These are phyloP conservation scores for Sclerotinia subarctica DNA, from an alignment of 2,329 filamentous ascomycete species.

Conservation along the genomic window DNA sequence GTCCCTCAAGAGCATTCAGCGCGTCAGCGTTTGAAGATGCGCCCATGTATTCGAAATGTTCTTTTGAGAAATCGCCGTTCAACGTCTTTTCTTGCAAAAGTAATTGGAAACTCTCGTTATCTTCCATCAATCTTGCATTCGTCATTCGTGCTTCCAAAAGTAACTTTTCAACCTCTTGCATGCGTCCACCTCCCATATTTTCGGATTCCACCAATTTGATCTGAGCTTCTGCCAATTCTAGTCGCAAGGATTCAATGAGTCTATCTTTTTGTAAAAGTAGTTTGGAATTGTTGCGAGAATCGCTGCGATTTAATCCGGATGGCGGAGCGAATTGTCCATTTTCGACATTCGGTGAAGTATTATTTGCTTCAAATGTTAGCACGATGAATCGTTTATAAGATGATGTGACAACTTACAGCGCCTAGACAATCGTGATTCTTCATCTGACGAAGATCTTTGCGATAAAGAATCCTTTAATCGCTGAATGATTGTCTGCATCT, in stretches of 20 bases:
- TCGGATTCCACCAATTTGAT: slow-evolving; percentile 94
- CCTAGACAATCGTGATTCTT: slow-evolving; percentile 57
- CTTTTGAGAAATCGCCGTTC: slow-evolving; percentile 85
- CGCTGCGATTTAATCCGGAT: slow-evolving; percentile 78
- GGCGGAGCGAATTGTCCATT: slow-evolving; percentile 81
- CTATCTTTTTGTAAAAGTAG: slow-evolving; percentile 93
- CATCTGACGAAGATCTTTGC: slow-evolving; percentile 59
- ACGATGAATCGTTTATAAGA: background rate
- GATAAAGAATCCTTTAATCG: slow-evolving; percentile 85
- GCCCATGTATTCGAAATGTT: slow-evolving; percentile 61
- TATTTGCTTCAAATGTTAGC: slow-evolving; percentile 40
- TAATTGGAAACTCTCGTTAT: slow-evolving; percentile 97
- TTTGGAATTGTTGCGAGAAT: slow-evolving; percentile 85
- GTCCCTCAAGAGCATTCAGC: slow-evolving; percentile 61
- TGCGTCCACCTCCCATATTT: slow-evolving; percentile 81
- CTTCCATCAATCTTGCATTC: slow-evolving; percentile 94
- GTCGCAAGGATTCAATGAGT: slow-evolving; percentile 84
- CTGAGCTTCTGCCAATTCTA: slow-evolving; percentile 91
- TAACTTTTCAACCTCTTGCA: slow-evolving; percentile 86
- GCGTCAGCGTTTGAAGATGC: slow-evolving; percentile 61
- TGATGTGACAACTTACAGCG: slow-evolving; percentile 47
- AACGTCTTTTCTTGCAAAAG: slow-evolving; percentile 92
- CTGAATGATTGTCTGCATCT: slow-evolving; percentile 87
- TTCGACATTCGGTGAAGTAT: slow-evolving; percentile 67
- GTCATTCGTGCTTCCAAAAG: slow-evolving; percentile 92